Percentiles rank a stretch among this genome's conserved stretches.
Evolutionary conservation across 176 grass and related monocot genomes (phyloP).

Genomic region (Elaeis guineensis): DNA sequence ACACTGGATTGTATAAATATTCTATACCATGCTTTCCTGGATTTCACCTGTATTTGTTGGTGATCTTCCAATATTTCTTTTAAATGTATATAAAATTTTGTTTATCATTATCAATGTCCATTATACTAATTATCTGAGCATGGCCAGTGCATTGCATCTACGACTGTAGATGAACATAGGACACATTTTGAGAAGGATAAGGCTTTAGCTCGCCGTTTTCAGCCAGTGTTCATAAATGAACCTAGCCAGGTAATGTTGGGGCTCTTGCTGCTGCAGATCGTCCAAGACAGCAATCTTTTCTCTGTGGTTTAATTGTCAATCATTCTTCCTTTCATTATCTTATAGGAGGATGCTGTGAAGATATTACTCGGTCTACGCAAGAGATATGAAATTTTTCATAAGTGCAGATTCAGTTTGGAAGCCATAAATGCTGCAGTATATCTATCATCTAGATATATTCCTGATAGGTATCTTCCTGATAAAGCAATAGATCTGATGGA

Average conservation of each 20-base stretch:
- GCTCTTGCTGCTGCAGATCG: neutral
- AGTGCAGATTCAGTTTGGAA: constrained; percentile 85
- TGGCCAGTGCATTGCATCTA: constrained; percentile 85
- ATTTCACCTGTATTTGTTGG: too few species aligned
- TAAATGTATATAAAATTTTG: too few species aligned
- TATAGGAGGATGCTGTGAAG: constrained; percentile 74
- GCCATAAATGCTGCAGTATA: constrained; percentile 87
- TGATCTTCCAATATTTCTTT: too few species aligned
- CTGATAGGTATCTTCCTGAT: constrained; percentile 89
- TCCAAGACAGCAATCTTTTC: neutral
- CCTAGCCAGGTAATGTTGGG: constrained; percentile 60
- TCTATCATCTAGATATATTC: constrained; percentile 92
- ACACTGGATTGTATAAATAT: too few species aligned
- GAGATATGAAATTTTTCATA: constrained; percentile 81
- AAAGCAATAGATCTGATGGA: constrained; percentile 98
- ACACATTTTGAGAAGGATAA: constrained; percentile 99
- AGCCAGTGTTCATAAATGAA: constrained; percentile 74
- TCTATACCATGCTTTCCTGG: too few species aligned
- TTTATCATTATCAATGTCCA: neutral
- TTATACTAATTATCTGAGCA: constrained; percentile 6
- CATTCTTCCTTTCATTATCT: neutral
- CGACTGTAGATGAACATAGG: constrained; percentile 73
- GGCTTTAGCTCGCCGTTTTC: constrained; percentile 89
- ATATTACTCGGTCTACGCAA: constrained; percentile 76
- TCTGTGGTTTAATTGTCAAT: neutral